These are phyloP conservation scores for Pseudocercospora musae DNA, from an alignment of 2,329 filamentous ascomycete species.

Conservation along the genomic window DNA sequence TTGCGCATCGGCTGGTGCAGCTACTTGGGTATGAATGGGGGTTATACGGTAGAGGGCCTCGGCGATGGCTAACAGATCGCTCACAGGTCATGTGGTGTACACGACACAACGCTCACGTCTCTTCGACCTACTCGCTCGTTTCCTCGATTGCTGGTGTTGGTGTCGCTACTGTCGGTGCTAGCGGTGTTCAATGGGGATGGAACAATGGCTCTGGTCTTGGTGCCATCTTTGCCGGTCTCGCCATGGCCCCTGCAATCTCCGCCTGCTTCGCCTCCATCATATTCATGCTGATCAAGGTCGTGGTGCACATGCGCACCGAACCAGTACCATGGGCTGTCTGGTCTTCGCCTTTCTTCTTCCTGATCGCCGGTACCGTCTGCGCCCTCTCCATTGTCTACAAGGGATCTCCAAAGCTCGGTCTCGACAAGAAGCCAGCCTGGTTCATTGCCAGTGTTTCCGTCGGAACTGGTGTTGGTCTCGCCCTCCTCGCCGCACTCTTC, in stretches of 20 bases:
- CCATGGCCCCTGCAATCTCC: constrained; percentile 48
- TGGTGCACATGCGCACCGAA: constrained; percentile 47
- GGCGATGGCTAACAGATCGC: not conserved
- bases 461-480: constrained; percentile 53
- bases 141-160: constrained; percentile 48
- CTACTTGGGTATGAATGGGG: constrained; percentile 42
- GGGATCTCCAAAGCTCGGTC: constrained; percentile 46
- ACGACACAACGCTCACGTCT: constrained; percentile 55
- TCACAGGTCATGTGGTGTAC: constrained; percentile 53
- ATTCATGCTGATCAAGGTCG: constrained; percentile 48
- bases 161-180: constrained; percentile 51
- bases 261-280: constrained; percentile 47
- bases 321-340: constrained; percentile 49
- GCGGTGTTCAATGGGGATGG: constrained; percentile 44
- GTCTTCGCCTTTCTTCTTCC: constrained; percentile 48
- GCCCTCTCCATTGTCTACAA: constrained; percentile 57
- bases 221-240: constrained; percentile 42
- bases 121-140: constrained; percentile 59
- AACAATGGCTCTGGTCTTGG: constrained; percentile 42
- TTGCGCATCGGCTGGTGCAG: constrained; percentile 43
- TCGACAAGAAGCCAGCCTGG: constrained; percentile 42
- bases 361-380: constrained; percentile 44
- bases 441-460: constrained; percentile 52
- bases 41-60: no score
- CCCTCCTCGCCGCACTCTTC: constrained; percentile 50